Evolutionary conservation across 2,329 filamentous ascomycete genomes (phyloP).

Genomic region (Seiridium cupressi): DNA sequence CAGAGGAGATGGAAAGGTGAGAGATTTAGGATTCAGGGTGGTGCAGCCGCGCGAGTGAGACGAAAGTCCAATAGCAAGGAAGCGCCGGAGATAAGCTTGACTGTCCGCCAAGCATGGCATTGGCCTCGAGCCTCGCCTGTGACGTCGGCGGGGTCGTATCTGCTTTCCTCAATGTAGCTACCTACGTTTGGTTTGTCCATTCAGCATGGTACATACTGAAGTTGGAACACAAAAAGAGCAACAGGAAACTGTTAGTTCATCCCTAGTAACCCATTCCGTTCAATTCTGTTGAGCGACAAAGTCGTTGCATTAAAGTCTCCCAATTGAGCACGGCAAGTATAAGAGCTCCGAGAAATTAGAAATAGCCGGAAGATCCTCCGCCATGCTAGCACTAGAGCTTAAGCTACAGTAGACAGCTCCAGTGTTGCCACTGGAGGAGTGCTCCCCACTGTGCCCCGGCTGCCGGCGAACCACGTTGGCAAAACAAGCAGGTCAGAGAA

Average conservation of each 20-base stretch:
- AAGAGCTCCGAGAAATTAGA: no score
- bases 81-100: background rate
- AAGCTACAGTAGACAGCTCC: no score
- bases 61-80: background rate
- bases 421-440: no score
- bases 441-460: background rate
- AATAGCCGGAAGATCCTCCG: no score
- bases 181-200: background rate
- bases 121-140: background rate
- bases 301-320: no score
- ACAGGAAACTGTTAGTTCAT: background rate
- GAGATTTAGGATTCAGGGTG: background rate
- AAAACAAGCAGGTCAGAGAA: no score
- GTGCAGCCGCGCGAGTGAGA: background rate
- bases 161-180: no score
- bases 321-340: no score
- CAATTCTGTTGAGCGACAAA: no score
- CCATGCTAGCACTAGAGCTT: no score
- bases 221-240: background rate
- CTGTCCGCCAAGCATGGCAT: background rate
- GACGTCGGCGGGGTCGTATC: conserved; percentile 1
- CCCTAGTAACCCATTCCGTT: no score
- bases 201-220: background rate
- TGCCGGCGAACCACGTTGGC: background rate
- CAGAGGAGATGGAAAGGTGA: background rate